Evolutionary conservation across 2,329 filamentous ascomycete species (phyloP).

Genomic region (Tricladium varicosporioides): DNA sequence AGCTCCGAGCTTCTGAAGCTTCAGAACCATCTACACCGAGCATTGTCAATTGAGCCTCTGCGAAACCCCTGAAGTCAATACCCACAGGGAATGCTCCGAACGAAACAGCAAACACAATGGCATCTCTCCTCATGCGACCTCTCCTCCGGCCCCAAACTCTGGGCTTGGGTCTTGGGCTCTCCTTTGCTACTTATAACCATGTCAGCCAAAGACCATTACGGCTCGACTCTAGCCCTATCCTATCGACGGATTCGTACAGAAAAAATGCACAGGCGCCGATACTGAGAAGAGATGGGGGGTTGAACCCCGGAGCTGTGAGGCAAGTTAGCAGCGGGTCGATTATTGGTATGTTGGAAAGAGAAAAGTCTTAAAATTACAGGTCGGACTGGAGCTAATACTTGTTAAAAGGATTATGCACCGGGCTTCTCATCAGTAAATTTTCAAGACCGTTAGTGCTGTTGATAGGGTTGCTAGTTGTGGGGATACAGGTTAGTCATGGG

Average conservation of each 20-base stretch:
- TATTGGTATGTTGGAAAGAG: conserved; percentile 25
- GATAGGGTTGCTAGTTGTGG: conserved; percentile 61
- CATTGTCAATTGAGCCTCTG: too few relatives aligned
- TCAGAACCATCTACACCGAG: too few relatives aligned
- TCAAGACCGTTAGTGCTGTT: conserved; percentile 68
- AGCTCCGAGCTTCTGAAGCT: too few relatives aligned
- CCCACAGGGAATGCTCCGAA: neutral
- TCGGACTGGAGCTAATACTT: neutral
- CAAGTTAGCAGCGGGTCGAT: conserved; percentile 34
- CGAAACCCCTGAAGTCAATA: too few relatives aligned
- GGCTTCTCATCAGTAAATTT: conserved; percentile 64
- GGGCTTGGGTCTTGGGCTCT: conserved; percentile 37
- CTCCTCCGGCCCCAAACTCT: conserved; percentile 32
- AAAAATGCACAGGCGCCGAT: conserved; percentile 32
- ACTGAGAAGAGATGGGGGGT: conserved; percentile 12
- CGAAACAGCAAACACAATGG: conserved; percentile 19
- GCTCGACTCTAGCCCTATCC: conserved; percentile 27
- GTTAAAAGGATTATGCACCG: conserved; percentile 25
- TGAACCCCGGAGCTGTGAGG: conserved; percentile 30
- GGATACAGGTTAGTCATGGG: conserved; percentile 32
- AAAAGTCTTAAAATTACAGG: neutral
- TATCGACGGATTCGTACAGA: conserved; percentile 20
- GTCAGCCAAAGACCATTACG: conserved; percentile 32
- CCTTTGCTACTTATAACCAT: conserved; percentile 34
- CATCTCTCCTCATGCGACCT: conserved; percentile 31